A percentile compares a stretch with the other conserved stretches of the same genome.
phyloP scores from a whole-genome alignment of 2,329 filamentous ascomycete genomes.

The Emergomyces pasteurianus region DNA sequence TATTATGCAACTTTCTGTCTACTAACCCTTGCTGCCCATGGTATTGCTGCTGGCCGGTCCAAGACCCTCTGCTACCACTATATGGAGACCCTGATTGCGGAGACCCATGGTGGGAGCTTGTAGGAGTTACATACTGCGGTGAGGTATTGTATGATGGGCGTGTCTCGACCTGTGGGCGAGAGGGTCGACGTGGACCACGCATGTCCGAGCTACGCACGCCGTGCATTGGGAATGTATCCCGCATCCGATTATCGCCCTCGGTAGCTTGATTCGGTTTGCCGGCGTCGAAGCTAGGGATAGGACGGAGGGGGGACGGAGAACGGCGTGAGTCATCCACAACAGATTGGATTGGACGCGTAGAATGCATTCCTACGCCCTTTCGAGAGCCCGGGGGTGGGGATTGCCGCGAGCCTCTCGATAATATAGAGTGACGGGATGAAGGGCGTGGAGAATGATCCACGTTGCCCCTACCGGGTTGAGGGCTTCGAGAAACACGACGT shows the following conservation, averaged over 20 bases:
- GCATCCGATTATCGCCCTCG: constrained; percentile 21
- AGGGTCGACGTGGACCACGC: constrained; percentile 23
- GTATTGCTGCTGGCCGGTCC: constrained; percentile 35
- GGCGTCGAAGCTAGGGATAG: constrained; percentile 21
- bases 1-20: constrained; percentile 1
- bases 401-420: constrained; percentile 22
- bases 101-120: constrained; percentile 46
- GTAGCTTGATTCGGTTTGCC: constrained; percentile 18
- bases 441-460: constrained; percentile 21
- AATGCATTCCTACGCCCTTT: constrained; percentile 17
- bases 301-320: constrained; percentile 25
- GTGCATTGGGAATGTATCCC: constrained; percentile 24
- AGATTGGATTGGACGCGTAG: constrained; percentile 20
- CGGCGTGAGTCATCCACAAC: constrained; percentile 16
- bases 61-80: constrained; percentile 41
- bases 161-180: constrained; percentile 31
- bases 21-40: constrained; percentile 41
- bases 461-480: constrained; percentile 11
- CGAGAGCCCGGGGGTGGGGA: constrained; percentile 16
- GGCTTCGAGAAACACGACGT: constrained; percentile 19
- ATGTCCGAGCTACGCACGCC: constrained; percentile 23
- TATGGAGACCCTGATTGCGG: constrained; percentile 53
- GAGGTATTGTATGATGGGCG: constrained; percentile 43
- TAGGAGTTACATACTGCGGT: constrained; percentile 46
- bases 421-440: constrained; percentile 23